These are phyloP conservation scores for Polyplosphaeria fusca DNA, from an alignment of 495 filamentous ascomycete species.

Conservation along the genomic window DNA sequence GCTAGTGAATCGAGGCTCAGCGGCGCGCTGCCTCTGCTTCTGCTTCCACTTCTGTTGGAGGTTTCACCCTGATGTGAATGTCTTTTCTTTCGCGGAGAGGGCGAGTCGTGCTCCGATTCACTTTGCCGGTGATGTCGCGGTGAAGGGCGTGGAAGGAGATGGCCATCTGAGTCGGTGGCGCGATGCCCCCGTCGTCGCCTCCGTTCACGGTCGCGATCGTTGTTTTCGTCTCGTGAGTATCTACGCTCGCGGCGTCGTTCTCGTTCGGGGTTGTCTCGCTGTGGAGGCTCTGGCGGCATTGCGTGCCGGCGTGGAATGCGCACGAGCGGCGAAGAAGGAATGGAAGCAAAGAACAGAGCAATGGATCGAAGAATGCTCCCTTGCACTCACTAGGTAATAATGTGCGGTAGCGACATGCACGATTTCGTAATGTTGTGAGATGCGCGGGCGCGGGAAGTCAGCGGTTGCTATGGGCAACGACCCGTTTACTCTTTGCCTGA, in stretches of 20 bases:
- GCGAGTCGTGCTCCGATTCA: conserved; percentile 32
- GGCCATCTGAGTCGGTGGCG: conserved; percentile 40
- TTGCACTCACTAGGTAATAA: too few relatives aligned
- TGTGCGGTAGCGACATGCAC: conserved; percentile 12
- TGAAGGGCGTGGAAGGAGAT: conserved; percentile 28
- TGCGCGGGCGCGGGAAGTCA: not conserved
- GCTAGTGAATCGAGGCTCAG: conserved; percentile 40
- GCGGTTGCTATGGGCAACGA: conserved; percentile 22
- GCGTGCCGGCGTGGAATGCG: conserved; percentile 4
- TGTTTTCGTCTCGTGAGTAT: not conserved
- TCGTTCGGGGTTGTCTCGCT: conserved; percentile 12
- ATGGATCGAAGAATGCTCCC: too few relatives aligned
- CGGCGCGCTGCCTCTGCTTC: conserved; percentile 24
- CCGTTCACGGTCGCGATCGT: conserved; percentile 5
- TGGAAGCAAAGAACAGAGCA: too few relatives aligned
- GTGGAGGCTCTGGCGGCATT: conserved; percentile 1
- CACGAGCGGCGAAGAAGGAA: not conserved
- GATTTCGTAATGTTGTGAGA: conserved; percentile 16
- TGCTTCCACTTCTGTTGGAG: not conserved
- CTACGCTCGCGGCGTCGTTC: conserved; percentile 22
- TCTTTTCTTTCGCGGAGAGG: conserved; percentile 18
- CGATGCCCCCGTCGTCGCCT: conserved; percentile 34
- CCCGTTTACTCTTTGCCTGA: conserved; percentile 14
- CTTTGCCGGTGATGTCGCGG: conserved; percentile 8
- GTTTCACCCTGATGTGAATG: not conserved